These are phyloP conservation scores for Crithidia thermophila DNA, from an alignment of 208 protist species.

Conservation along the genomic window DNA sequence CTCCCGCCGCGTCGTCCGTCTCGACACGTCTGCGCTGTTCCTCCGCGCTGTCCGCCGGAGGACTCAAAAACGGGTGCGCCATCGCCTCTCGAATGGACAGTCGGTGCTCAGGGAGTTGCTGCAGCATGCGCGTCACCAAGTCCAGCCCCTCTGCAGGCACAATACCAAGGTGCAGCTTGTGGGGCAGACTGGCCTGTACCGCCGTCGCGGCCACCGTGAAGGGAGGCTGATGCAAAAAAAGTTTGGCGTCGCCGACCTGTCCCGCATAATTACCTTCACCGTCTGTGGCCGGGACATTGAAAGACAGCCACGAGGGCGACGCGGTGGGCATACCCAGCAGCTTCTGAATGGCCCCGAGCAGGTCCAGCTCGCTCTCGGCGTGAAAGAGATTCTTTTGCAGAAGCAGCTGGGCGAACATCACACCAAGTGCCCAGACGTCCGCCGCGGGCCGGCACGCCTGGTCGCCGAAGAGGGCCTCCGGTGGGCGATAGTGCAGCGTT, in stretches of 20 bases:
- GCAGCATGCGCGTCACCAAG: conserved; percentile 74
- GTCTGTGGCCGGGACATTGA: too few relatives aligned
- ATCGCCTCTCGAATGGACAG: conserved; percentile 65
- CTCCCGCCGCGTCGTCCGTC: conserved; percentile 40
- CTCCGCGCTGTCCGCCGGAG: not conserved
- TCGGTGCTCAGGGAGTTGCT: conserved; percentile 48
- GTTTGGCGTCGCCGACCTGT: not conserved
- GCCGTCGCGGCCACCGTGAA: not conserved
- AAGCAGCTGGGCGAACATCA: conserved; percentile 88
- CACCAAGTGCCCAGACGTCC: conserved; percentile 89
- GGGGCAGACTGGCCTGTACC: conserved; percentile 45
- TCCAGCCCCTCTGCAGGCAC: conserved; percentile 61
- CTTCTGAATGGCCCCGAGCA: conserved; percentile 82
- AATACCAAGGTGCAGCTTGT: conserved; percentile 63
- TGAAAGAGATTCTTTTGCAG: conserved; percentile 77
- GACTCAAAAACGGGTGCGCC: conserved; percentile 65
- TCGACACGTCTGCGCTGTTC: conserved; percentile 3
- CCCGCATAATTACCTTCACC: too few relatives aligned
- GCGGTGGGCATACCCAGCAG: conserved; percentile 61
- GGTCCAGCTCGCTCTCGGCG: conserved; percentile 64
- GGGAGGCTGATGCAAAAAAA: too few relatives aligned
- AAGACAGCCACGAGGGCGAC: not conserved
- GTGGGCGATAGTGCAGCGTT: conserved; percentile 87
- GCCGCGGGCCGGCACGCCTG: conserved; percentile 52
- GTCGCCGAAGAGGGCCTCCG: conserved; percentile 79